Evolutionary conservation across 768 basidiomycete species (phyloP).

Genomic region (Mycena rosella): DNA sequence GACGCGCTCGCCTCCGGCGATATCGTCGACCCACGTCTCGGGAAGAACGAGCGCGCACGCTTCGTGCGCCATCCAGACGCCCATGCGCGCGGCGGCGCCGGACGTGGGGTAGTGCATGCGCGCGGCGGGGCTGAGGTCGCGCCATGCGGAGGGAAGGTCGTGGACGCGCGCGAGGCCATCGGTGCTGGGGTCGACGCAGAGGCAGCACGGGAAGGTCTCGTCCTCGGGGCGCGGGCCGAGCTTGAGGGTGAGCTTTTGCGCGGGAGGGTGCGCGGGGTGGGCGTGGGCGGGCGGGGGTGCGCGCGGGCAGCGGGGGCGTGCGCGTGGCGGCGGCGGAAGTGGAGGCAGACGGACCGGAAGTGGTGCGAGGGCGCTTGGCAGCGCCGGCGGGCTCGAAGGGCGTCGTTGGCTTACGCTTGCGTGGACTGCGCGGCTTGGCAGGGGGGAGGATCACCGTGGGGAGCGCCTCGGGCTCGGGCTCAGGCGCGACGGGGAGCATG

Average conservation of each 20-base stretch:
- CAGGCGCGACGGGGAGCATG: background rate
- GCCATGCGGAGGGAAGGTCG: slow-evolving; percentile 71
- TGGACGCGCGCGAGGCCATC: slow-evolving; percentile 75
- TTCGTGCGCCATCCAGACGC: slow-evolving; percentile 83
- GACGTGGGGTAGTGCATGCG: slow-evolving; percentile 18
- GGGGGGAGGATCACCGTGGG: slow-evolving; percentile 5
- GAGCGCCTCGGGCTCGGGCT: background rate
- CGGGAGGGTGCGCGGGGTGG: slow-evolving; percentile 1
- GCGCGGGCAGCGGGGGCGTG: slow-evolving; percentile 9
- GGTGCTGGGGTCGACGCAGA: slow-evolving; percentile 68
- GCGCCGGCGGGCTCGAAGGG: slow-evolving; percentile 22
- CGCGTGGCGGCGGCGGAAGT: background rate
- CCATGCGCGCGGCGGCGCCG: slow-evolving; percentile 50
- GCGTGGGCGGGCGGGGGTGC: background rate
- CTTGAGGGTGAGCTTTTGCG: slow-evolving; percentile 71
- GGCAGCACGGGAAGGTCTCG: slow-evolving; percentile 74
- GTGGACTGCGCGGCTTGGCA: slow-evolving; percentile 27
- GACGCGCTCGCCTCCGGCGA: slow-evolving; percentile 59
- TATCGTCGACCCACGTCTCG: slow-evolving; percentile 91
- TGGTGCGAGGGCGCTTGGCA: slow-evolving; percentile 26
- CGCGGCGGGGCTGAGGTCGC: slow-evolving; percentile 61
- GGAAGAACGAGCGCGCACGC: slow-evolving; percentile 86
- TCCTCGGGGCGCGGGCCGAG: slow-evolving; percentile 65
- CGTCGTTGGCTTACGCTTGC: slow-evolving; percentile 34
- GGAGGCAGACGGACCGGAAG: slow-evolving; percentile 1